A percentile compares a stretch with the other conserved stretches of the same genome.
These are phyloP conservation scores for Hypocrella siamensis DNA, from an alignment of 2,329 filamentous ascomycete species.

Conservation along the genomic window DNA sequence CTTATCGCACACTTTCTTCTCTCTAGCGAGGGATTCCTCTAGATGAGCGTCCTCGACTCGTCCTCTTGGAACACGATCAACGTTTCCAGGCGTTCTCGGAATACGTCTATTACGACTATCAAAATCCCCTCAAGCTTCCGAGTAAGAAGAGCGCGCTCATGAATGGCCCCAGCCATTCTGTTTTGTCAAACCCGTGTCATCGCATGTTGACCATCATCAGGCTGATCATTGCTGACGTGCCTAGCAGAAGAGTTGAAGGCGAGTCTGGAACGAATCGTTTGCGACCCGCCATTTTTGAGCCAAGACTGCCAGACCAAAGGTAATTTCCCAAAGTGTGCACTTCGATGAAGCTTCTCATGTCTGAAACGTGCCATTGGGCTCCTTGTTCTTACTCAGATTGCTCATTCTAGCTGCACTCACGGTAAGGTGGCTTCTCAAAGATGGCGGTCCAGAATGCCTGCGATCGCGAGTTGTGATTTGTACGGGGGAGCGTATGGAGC, in stretches of 20 bases:
- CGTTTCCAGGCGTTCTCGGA: conserved; percentile 61
- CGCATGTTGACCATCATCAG: too few species aligned
- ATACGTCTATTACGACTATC: conserved; percentile 62
- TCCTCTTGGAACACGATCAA: conserved; percentile 58
- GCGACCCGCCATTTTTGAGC: conserved; percentile 66
- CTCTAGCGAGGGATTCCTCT: conserved; percentile 7
- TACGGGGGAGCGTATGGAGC: conserved; percentile 64
- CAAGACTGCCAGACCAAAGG: conserved; percentile 70
- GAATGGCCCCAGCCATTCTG: too few species aligned
- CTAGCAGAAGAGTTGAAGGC: conserved; percentile 40
- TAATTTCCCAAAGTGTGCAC: conserved; percentile 15
- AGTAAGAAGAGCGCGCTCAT: conserved; percentile 17
- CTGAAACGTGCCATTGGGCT: not conserved
- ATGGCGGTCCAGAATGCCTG: conserved; percentile 7
- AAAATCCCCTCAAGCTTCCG: conserved; percentile 50
- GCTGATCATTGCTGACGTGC: conserved; percentile 1
- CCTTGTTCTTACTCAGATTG: not conserved
- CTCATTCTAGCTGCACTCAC: conserved; percentile 49
- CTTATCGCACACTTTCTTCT: not conserved
- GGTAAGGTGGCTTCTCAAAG: conserved; percentile 53
- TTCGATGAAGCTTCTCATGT: not conserved
- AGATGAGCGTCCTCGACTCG: conserved; percentile 34
- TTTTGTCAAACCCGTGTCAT: not conserved
- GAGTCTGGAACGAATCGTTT: conserved; percentile 51
- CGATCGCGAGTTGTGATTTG: conserved; percentile 42